Evolutionary conservation across 345 rosid species (phyloP).

Genomic region (Lepidium africanum): DNA sequence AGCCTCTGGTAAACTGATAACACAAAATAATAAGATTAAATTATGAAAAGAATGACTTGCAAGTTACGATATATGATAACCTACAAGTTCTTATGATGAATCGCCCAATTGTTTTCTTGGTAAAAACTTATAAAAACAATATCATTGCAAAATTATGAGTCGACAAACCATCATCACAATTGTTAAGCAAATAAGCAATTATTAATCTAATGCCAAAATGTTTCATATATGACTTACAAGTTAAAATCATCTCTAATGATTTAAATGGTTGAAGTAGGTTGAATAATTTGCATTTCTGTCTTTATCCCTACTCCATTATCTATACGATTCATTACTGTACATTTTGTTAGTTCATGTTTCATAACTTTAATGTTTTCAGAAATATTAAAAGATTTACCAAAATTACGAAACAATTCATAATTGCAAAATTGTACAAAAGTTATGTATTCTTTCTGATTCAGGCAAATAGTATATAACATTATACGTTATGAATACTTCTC

Average conservation of each 20-base stretch:
- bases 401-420: too few relatives aligned
- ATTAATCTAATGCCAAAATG: constrained; percentile 3
- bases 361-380: neutral
- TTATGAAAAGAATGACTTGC: constrained; percentile 22
- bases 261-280: constrained; percentile 18
- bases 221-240: constrained; percentile 10
- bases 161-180: neutral
- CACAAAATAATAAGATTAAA: neutral
- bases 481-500: too few relatives aligned
- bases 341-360: neutral
- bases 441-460: too few relatives aligned
- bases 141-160: constrained; percentile 11
- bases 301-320: constrained; percentile 3
- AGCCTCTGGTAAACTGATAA: neutral
- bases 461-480: too few relatives aligned
- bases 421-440: too few relatives aligned
- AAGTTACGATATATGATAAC: constrained; percentile 28
- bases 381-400: neutral
- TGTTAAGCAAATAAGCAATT: neutral
- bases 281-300: neutral
- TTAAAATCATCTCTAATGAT: constrained; percentile 10
- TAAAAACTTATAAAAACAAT: neutral
- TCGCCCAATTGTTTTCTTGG: neutral
- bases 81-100: constrained; percentile 3
- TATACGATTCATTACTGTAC: neutral